Percentiles rank a stretch among this genome's conserved stretches.
phyloP scores from a whole-genome alignment of 73 alveolate species.

The Loxodes magnus region DNA sequence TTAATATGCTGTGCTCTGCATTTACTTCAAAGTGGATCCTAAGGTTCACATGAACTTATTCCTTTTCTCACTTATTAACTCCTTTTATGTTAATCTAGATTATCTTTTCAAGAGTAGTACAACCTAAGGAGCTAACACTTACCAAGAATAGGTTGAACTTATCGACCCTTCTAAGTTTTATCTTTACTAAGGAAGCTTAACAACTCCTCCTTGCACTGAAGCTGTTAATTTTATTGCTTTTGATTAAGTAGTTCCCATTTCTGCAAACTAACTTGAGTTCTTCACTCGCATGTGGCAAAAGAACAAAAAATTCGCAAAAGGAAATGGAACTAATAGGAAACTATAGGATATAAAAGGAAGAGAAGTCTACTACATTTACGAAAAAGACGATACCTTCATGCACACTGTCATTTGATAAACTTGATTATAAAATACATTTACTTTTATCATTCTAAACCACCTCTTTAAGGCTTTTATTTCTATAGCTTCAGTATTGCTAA shows the following conservation, averaged over 20 bases:
- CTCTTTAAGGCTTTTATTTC: too few relatives aligned
- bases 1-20: constrained; percentile 30
- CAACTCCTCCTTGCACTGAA: constrained; percentile 52
- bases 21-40: constrained; percentile 28
- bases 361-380: constrained; percentile 1
- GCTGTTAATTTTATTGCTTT: constrained; percentile 40
- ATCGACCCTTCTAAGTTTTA: constrained; percentile 2
- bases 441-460: too few relatives aligned
- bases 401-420: too few relatives aligned
- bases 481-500: too few relatives aligned
- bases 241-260: constrained; percentile 22
- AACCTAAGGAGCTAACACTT: constrained; percentile 13
- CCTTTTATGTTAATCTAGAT: constrained; percentile 14
- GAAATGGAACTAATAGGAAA: constrained; percentile 54
- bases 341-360: constrained; percentile 34
- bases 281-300: constrained; percentile 20
- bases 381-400: too few relatives aligned
- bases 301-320: constrained; percentile 26
- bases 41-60: too few relatives aligned
- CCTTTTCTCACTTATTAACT: too few relatives aligned
- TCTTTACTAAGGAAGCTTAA: constrained; percentile 45
- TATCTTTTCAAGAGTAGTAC: constrained; percentile 8
- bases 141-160: constrained; percentile 20
- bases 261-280: constrained; percentile 23
- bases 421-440: too few relatives aligned